Base-by-base conservation (phyloP, 2,329 filamentous ascomycete genomes). In the Arthrinium puccinioides region DNA sequence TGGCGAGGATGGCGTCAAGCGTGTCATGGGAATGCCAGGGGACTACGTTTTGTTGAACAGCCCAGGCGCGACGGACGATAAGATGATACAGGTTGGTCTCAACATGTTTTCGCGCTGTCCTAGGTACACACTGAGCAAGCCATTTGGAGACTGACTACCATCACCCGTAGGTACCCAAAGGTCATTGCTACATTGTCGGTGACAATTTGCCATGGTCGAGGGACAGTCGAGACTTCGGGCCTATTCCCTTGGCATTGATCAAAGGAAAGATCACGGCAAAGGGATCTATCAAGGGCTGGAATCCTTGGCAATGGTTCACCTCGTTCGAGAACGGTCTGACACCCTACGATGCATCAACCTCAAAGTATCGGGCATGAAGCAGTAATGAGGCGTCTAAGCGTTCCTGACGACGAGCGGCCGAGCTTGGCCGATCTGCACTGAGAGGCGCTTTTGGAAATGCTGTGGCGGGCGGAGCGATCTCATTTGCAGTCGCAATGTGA, bases 151-250 rank as follows among this genome's bases (percentile, higher is more conserved):
- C 30, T 33, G 20, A 33, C 20, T 23, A 11, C n/a, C 6, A n/a
- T 11, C 6, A 16, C 24, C n/a, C n/a, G 9, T 52, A 94, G 85
- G 79, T 98, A 13, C 92, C 92, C 0, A 70, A 84, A 54, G 92
- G 92, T 2, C 92, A 98, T 67, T 94, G 88, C 52, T 97, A 87
- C 78, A 67, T 96, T 6, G 76, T 80, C 3, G 92, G 92, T 3
- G 92, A 98, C 60, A 97, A 97, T 59, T 55, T 95, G 43, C 71
- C 78, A 4, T 83, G 76, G 52, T 96, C 88, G 18, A 70, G 87
- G 46, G 92, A 98, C 65, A 96, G 88, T 29, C 79, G 92, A 44
- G 69, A 80, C 27, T 95, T 84, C 63, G 92, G 92, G 0, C 87
- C 92, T 0, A 58, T 98, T 20, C 92, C 92, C 1, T 65, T 98